A percentile compares a stretch with the other conserved stretches of the same genome.
phyloP scores from a whole-genome alignment of 2,329 filamentous ascomycete genomes.

The Xylaria arbuscula region DNA sequence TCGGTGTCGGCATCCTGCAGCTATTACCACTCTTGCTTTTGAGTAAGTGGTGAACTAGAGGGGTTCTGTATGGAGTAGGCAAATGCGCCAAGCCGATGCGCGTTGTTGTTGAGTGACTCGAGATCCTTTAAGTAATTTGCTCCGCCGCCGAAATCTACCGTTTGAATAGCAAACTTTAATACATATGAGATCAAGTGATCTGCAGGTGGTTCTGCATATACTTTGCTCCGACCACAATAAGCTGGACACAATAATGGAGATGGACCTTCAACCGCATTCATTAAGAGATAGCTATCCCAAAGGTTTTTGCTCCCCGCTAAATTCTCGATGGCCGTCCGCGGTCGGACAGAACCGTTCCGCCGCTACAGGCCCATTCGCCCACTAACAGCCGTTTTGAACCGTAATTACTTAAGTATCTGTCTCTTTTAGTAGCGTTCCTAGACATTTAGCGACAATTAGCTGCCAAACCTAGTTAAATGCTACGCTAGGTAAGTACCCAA shows the following conservation, averaged over 20 bases:
- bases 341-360: conserved; percentile 12
- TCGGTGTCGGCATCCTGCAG: conserved; percentile 31
- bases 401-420: neutral
- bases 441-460: neutral
- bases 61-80: conserved; percentile 1
- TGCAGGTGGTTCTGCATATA: neutral
- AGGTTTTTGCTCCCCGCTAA: conserved; percentile 16
- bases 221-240: neutral
- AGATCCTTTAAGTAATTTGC: neutral
- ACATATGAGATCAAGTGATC: neutral
- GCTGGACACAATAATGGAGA: neutral
- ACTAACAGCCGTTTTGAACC: conserved; percentile 1
- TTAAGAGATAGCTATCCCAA: neutral
- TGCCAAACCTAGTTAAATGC: too few species aligned
- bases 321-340: neutral
- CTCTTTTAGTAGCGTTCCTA: neutral
- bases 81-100: conserved; percentile 16
- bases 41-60: conserved; percentile 14
- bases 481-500: too few species aligned
- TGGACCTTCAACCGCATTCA: neutral
- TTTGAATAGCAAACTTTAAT: neutral
- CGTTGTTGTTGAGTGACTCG: neutral
- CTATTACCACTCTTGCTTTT: neutral
- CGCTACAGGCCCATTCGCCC: neutral
- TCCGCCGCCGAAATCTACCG: neutral